A percentile compares a stretch with the other conserved stretches of the same genome.
phyloP scores from a whole-genome alignment of 2,329 filamentous ascomycete genomes.

The Blumeria graminis region DNA sequence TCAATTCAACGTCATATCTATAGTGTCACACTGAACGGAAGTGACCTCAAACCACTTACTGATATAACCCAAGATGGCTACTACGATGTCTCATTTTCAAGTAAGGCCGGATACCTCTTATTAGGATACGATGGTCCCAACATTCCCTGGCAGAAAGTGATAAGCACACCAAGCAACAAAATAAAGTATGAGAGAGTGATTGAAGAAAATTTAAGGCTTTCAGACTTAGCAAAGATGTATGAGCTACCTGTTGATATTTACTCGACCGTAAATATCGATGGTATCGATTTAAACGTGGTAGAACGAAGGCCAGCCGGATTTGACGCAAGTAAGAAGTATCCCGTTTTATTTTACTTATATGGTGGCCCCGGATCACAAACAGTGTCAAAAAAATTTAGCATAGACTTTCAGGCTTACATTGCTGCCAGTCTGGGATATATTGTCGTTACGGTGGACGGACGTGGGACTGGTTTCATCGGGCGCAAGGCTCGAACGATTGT shows the following conservation, averaged over 20 bases:
- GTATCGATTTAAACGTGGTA: conserved; percentile 45
- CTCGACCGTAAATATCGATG: conserved; percentile 64
- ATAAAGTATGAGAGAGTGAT: conserved; percentile 42
- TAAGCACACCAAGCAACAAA: conserved; percentile 52
- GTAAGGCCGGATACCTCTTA: conserved; percentile 58
- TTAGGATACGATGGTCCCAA: conserved; percentile 63
- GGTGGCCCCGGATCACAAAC: conserved; percentile 83
- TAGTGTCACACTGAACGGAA: conserved; percentile 63
- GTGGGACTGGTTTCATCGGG: conserved; percentile 78
- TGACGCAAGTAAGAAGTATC: conserved; percentile 60
- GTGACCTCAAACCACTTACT: conserved; percentile 47
- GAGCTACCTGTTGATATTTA: conserved; percentile 68
- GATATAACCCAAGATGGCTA: conserved; percentile 51
- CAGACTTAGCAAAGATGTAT: conserved; percentile 43
- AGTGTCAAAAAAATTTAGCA: conserved; percentile 53
- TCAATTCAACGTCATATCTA: conserved; percentile 84
- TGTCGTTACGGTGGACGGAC: conserved; percentile 81
- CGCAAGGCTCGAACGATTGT: conserved; percentile 62
- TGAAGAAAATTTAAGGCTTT: conserved; percentile 53
- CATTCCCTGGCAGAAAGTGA: conserved; percentile 76
- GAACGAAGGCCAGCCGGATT: conserved; percentile 85
- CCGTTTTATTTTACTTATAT: conserved; percentile 86
- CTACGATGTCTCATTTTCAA: conserved; percentile 66
- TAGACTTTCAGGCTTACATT: conserved; percentile 81
- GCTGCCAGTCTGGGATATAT: conserved; percentile 73